Evolutionary conservation across 2,329 filamentous ascomycete species (phyloP).

Genomic region (Ceratocystis destructans): DNA sequence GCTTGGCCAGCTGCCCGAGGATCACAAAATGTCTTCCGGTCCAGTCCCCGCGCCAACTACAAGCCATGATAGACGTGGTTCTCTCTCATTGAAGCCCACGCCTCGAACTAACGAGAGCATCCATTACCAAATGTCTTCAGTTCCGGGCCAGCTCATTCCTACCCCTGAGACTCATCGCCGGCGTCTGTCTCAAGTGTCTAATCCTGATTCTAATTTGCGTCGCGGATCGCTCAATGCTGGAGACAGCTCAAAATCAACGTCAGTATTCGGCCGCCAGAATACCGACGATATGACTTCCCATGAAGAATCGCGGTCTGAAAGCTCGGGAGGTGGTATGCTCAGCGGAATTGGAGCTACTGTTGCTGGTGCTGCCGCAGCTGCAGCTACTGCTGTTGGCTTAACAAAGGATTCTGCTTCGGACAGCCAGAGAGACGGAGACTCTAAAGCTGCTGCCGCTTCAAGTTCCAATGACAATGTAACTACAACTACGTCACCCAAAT

Average conservation of each 20-base stretch:
- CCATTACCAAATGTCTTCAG: slow-evolving; percentile 11
- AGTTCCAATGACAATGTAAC: neutral
- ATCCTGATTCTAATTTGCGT: neutral
- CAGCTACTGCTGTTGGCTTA: slow-evolving; percentile 16
- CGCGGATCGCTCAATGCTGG: neutral
- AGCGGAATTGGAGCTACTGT: slow-evolving; percentile 17
- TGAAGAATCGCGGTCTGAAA: slow-evolving; percentile 1
- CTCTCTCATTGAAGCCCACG: slow-evolving; percentile 6
- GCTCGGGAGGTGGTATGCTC: slow-evolving; percentile 7
- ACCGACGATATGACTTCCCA: neutral
- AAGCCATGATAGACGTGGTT: slow-evolving; percentile 9
- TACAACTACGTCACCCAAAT: neutral
- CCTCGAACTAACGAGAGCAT: slow-evolving; percentile 11
- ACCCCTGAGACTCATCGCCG: slow-evolving; percentile 13
- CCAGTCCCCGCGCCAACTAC: neutral
- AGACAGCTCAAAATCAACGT: neutral
- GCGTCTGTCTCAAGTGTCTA: slow-evolving; percentile 10
- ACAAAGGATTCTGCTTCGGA: neutral
- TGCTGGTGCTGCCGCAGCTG: slow-evolving; percentile 18
- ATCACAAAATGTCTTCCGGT: slow-evolving; percentile 2
- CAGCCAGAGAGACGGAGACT: neutral
- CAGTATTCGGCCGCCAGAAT: neutral
- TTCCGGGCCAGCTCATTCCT: slow-evolving; percentile 15
- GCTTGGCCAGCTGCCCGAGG: slow-evolving; percentile 21
- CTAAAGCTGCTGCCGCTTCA: neutral